phyloP scores from a whole-genome alignment of 2,329 filamentous ascomycete species.

The Stagonosporopsis vannaccii region DNA sequence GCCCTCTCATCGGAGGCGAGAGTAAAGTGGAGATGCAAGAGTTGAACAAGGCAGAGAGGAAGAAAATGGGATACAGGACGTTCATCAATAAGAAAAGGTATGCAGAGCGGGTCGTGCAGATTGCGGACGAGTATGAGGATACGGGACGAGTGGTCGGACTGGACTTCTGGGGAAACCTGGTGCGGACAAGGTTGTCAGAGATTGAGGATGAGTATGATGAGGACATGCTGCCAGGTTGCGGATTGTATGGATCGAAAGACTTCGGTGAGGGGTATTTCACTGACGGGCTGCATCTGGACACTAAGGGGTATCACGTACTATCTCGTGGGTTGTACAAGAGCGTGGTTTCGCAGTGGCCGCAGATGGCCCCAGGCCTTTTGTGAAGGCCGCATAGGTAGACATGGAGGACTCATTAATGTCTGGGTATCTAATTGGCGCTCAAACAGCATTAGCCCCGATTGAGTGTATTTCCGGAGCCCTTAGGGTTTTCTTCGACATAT shows the following conservation, averaged over 20 bases:
- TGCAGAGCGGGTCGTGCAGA: conserved; percentile 48
- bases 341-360: conserved; percentile 42
- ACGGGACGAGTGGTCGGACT: conserved; percentile 44
- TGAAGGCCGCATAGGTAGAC: neutral
- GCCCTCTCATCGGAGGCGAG: neutral
- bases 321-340: conserved; percentile 30
- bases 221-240: conserved; percentile 46
- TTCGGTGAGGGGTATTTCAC: conserved; percentile 49
- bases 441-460: conserved; percentile 68
- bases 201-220: conserved; percentile 37
- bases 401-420: too few species aligned
- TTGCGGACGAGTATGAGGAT: conserved; percentile 44
- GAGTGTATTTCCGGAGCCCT: conserved; percentile 81
- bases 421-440: conserved; percentile 22
- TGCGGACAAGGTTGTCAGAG: conserved; percentile 33
- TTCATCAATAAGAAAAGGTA: conserved; percentile 51
- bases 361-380: conserved; percentile 35
- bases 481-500: conserved; percentile 87
- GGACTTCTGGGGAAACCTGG: conserved; percentile 45
- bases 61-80: conserved; percentile 37
- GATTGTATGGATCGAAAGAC: conserved; percentile 37
- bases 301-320: conserved; percentile 41
- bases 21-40: conserved; percentile 12
- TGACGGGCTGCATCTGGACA: conserved; percentile 49
- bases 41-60: conserved; percentile 17